phyloP scores from a whole-genome alignment of 805 yeast genomes.

The Wickerhamia fluorescens region DNA sequence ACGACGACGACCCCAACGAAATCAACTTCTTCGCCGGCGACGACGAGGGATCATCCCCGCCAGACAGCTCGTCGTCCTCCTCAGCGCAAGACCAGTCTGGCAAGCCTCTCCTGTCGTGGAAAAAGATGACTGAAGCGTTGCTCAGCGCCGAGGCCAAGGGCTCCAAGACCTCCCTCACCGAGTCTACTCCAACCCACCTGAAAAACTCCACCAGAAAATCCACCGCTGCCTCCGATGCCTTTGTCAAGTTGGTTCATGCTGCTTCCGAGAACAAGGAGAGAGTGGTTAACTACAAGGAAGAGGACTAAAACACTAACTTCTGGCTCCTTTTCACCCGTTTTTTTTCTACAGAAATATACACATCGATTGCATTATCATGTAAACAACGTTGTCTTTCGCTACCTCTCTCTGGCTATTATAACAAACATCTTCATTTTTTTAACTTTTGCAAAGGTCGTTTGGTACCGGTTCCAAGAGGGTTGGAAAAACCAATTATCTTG shows the following conservation, averaged over 20 bases:
- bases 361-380: no score
- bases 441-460: no score
- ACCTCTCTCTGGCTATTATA: no score
- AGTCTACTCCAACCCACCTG: not conserved
- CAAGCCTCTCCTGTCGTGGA: constrained; percentile 22
- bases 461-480: no score
- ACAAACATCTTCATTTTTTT: no score
- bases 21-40: constrained; percentile 29
- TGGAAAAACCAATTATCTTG: no score
- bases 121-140: constrained; percentile 18
- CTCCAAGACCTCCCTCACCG: constrained; percentile 18
- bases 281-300: constrained; percentile 12
- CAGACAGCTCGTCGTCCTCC: no score
- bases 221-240: constrained; percentile 44
- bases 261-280: constrained; percentile 56
- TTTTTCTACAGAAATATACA: no score
- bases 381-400: no score
- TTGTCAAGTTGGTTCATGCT: constrained; percentile 64
- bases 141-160: constrained; percentile 10
- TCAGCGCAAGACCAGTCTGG: constrained; percentile 3
- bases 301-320: no score
- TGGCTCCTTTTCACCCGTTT: no score
- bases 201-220: constrained; percentile 18
- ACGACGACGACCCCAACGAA: constrained; percentile 47
- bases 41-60: constrained; percentile 21